Evolutionary conservation across 129 eudicot genomes (phyloP).

Genomic region (Helianthus tuberosus): DNA sequence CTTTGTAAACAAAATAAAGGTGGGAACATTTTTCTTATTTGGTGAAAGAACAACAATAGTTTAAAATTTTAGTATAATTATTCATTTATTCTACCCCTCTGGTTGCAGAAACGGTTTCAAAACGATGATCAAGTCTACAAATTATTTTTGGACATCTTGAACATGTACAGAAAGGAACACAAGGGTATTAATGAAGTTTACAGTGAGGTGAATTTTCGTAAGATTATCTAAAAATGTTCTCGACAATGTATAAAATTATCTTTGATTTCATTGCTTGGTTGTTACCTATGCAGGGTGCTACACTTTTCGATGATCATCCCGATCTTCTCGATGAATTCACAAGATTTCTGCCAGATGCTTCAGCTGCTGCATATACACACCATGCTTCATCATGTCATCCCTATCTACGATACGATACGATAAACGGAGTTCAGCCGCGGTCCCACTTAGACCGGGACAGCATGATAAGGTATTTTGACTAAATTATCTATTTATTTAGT

Average conservation of each 20-base stretch:
- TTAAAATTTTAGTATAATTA: not conserved
- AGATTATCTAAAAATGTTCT: too few species aligned
- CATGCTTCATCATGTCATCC: conserved; percentile 58
- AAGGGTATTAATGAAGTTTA: too few species aligned
- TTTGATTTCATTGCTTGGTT: too few species aligned
- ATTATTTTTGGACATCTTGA: conserved; percentile 82
- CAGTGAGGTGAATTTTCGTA: too few species aligned
- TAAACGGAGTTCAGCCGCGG: conserved; percentile 62
- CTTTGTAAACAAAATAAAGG: conserved; percentile 98
- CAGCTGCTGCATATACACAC: conserved; percentile 67
- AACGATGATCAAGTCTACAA: conserved; percentile 83
- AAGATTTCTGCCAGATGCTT: too few species aligned
- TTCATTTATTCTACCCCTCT: too few species aligned
- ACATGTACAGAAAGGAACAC: conserved; percentile 92
- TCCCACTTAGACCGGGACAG: conserved; percentile 47
- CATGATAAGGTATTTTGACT: conserved; percentile 55
- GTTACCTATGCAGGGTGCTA: too few species aligned
- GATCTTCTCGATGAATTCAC: too few species aligned
- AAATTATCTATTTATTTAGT: not conserved
- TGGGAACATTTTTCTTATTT: conserved; percentile 15
- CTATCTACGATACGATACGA: conserved; percentile 58
- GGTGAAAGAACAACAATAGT: conserved; percentile 11
- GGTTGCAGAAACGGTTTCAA: too few species aligned
- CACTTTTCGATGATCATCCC: too few species aligned
- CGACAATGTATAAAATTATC: too few species aligned